Conservation (phyloP, 2,329 filamentous ascomycete genomes). For the Fusarium protoensiforme region DNA sequence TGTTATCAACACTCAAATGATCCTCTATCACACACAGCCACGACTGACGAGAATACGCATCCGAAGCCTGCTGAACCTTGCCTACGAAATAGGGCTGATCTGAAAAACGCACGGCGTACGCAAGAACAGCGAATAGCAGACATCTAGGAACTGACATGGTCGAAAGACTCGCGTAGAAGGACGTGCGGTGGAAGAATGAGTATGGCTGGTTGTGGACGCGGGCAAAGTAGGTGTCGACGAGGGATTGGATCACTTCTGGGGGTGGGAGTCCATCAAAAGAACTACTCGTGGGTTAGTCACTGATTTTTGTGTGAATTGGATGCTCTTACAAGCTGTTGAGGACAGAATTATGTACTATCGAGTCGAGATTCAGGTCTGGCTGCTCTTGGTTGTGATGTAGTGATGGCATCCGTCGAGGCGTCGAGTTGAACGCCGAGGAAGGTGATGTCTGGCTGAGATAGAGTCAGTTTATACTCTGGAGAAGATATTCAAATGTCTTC, state of each 20-base stretch:
- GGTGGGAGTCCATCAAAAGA: slow-evolving; percentile 6
- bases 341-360: neutral
- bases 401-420: neutral
- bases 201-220: slow-evolving; percentile 42
- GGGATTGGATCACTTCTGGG: slow-evolving; percentile 2
- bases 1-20: slow-evolving; percentile 19
- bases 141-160: neutral
- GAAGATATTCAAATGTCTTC: neutral
- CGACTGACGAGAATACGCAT: slow-evolving; percentile 16
- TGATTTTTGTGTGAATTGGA: neutral
- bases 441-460: neutral
- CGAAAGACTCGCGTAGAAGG: slow-evolving; percentile 4
- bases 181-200: slow-evolving; percentile 18
- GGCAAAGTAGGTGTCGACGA: slow-evolving; percentile 48
- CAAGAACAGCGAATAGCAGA: neutral
- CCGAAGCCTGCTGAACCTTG: slow-evolving; percentile 6
- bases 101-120: slow-evolving; percentile 3
- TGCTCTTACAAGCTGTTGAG: neutral
- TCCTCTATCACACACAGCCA: slow-evolving; percentile 25
- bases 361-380: neutral
- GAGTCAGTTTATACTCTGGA: neutral
- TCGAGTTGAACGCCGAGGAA: neutral
- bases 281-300: neutral
- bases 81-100: slow-evolving; percentile 3
- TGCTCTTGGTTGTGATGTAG: neutral